Evolutionary conservation across 163 green algal genomes (phyloP).

Genomic region (Coccomyxa subellipsoidea): DNA sequence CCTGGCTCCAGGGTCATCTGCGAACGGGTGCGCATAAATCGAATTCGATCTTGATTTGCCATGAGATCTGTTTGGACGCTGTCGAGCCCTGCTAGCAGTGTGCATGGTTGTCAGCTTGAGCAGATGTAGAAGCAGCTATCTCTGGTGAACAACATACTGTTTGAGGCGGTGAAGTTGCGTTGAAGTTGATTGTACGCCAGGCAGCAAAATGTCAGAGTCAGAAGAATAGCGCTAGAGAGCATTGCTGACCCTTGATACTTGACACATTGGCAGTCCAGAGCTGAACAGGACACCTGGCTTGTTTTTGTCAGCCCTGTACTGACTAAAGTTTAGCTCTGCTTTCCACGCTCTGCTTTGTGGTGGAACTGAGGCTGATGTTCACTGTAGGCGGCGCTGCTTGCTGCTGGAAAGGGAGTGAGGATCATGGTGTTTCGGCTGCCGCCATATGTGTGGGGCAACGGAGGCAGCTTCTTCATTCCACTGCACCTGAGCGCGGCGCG

Average conservation of each 20-base stretch:
- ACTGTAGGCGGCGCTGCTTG: neutral
- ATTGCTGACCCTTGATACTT: no score
- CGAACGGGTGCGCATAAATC: neutral
- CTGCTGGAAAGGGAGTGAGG: neutral
- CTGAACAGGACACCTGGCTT: no score
- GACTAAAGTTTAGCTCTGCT: neutral
- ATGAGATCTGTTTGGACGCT: neutral
- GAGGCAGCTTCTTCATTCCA: slow-evolving; percentile 6
- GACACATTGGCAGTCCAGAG: no score
- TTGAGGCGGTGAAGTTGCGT: no score
- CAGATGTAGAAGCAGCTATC: no score
- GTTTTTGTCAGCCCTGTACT: no score
- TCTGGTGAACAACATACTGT: no score
- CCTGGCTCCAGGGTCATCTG: neutral
- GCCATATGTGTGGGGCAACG: slow-evolving; percentile 7
- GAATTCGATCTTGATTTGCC: neutral
- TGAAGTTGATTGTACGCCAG: no score
- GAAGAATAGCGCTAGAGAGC: no score
- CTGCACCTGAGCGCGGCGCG: neutral
- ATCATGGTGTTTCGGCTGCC: slow-evolving; percentile 4
- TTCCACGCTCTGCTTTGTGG: neutral
- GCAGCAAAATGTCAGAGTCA: no score
- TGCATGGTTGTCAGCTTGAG: no score
- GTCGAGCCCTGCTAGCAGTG: neutral
- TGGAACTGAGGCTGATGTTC: neutral